Evolutionary conservation across 176 grass and related monocot genomes (phyloP), one percentile per base, ranked within the genome.

Genomic region (Pharus latifolius): DNA sequence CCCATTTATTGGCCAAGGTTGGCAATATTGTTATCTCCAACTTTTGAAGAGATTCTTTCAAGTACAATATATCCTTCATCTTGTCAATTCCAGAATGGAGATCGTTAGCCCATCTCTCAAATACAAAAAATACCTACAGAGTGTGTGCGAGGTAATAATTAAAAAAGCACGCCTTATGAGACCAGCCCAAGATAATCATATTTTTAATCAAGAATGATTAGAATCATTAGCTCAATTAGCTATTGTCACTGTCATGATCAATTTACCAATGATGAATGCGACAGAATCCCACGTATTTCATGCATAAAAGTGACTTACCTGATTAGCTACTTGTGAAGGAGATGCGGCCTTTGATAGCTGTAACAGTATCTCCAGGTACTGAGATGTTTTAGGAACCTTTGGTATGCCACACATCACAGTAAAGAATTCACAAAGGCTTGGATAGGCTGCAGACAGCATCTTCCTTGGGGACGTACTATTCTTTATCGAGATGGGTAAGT

Each of bases 1-100:
- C 89, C 94, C 94, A 98, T 80, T 88, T 98, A 82, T 89, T 89
- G 74, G 60, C 55, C 49, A 87, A 45, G 27, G 89, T 98, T 69
- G 94, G 94, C 61, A 98, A 81, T 60, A 98, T 81, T 61, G 56
- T 88, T 44, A 69, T 90, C 73, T 91, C 94, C 34, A 71, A 73
- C 77, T 93, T 92, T 26, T 90, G 69, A 78, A 98, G 89, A 69
- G 81, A 80, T 55, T 83, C 87, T 77, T 93, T 93, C 56, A 98
- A 80, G 63, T 81, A 76, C 58, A 80, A 72, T 58, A 91, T 44
- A 63, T 88, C 75, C 11, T 81, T 83, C 42, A 63, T 77, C 22
- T 82, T 90, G 46, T 66, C 75, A 61, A 40, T 46, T 54, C 66
- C 84, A 74, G 57, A 80, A 51, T 85, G 73, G 27, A 85, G 41